Evolutionary conservation across 768 basidiomycete genomes (phyloP).

Genomic region (Daedalea quercina): DNA sequence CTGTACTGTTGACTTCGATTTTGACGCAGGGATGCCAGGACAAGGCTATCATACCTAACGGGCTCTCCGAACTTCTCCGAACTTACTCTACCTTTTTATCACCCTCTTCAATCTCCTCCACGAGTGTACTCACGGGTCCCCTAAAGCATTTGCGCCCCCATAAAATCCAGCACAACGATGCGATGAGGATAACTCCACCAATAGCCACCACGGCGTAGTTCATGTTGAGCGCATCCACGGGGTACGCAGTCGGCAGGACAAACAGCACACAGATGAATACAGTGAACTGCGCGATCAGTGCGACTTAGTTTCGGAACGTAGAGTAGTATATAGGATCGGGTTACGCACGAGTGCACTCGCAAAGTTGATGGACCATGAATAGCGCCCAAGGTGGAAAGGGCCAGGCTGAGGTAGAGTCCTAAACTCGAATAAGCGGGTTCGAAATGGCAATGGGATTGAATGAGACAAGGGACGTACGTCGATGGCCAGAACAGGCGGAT

Average conservation of each 20-base stretch:
- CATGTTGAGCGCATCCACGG: conserved; percentile 45
- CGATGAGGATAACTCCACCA: conserved; percentile 39
- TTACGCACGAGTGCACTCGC: conserved; percentile 37
- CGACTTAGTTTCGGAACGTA: neutral
- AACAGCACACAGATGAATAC: conserved; percentile 49
- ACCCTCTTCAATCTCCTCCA: conserved; percentile 1
- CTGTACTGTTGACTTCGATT: too few relatives aligned
- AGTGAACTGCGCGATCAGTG: conserved; percentile 32
- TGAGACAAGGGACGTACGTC: conserved; percentile 27
- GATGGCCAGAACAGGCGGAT: conserved; percentile 53
- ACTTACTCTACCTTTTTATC: conserved; percentile 3
- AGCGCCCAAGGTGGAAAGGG: conserved; percentile 45
- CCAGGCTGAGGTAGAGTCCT: conserved; percentile 39
- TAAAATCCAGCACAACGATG: conserved; percentile 36
- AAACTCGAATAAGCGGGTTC: neutral
- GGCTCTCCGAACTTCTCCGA: too few relatives aligned
- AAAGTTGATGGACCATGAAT: conserved; percentile 47
- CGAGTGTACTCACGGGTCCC: conserved; percentile 37
- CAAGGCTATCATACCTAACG: too few relatives aligned
- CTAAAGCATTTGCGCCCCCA: conserved; percentile 41
- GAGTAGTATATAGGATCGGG: neutral
- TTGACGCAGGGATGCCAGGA: too few relatives aligned
- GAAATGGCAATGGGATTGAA: neutral
- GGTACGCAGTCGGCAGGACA: conserved; percentile 47
- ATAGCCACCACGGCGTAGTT: conserved; percentile 52